A percentile compares a stretch with the other conserved stretches of the same genome.
phyloP scores from a whole-genome alignment of 2,329 filamentous ascomycete genomes.

The Cylindrodendrum hubeiense region DNA sequence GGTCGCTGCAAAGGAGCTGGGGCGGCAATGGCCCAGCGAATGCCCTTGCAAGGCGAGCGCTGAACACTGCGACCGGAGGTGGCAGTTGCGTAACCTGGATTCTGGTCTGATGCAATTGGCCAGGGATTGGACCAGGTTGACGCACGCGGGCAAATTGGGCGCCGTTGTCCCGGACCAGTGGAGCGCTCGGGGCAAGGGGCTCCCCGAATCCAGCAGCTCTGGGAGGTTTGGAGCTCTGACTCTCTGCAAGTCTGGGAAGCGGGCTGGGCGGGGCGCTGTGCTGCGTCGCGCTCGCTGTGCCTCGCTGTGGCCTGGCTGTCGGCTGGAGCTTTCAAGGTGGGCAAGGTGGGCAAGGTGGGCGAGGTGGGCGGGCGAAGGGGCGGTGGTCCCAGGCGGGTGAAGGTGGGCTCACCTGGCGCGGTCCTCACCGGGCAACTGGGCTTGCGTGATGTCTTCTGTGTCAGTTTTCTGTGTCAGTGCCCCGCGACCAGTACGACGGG shows the following conservation, averaged over 20 bases:
- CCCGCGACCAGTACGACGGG: conserved; percentile 8
- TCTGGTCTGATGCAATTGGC: conserved; percentile 47
- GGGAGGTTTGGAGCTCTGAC: background rate
- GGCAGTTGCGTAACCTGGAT: conserved; percentile 43
- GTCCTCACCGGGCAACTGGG: conserved; percentile 36
- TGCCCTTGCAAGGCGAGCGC: conserved; percentile 29
- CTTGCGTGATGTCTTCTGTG: conserved; percentile 18
- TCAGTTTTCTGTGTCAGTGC: conserved; percentile 13
- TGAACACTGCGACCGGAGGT: conserved; percentile 22
- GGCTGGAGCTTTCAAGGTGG: conserved; percentile 10
- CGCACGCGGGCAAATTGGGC: conserved; percentile 44
- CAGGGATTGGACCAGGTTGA: conserved; percentile 30
- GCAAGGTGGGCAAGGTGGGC: no score
- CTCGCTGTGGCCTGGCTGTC: conserved; percentile 17
- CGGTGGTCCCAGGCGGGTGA: conserved; percentile 26
- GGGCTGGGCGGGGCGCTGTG: conserved; percentile 9
- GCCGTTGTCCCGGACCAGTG: conserved; percentile 43
- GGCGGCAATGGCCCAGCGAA: conserved; percentile 8
- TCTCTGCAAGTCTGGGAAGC: background rate
- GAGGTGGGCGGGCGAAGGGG: conserved; percentile 21
- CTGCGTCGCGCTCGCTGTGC: conserved; percentile 5
- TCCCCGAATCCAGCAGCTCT: conserved; percentile 17
- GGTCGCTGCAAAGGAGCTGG: background rate
- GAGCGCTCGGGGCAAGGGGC: conserved; percentile 44
- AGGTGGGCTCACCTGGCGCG: conserved; percentile 33